Evolutionary conservation across 2,329 filamentous ascomycete genomes (phyloP).

Genomic region (Akanthomyces dipterigenus): DNA sequence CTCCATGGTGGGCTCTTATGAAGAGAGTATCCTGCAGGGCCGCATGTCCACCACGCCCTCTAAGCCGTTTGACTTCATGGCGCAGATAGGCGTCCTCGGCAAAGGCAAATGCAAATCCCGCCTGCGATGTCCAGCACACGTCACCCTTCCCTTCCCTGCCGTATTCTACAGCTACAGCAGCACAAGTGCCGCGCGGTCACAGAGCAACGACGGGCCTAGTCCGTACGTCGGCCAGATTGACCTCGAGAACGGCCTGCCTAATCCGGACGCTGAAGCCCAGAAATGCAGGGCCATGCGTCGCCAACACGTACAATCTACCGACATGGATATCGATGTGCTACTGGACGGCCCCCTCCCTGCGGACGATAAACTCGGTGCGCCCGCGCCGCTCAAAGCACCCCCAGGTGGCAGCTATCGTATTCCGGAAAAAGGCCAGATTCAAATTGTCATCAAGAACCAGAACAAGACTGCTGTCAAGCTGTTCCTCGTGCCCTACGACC

Average conservation of each 20-base stretch:
- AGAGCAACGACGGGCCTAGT: slow-evolving; percentile 77
- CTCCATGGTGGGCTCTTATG: slow-evolving; percentile 95
- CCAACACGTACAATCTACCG: slow-evolving; percentile 35
- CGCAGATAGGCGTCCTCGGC: slow-evolving; percentile 90
- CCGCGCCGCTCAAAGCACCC: slow-evolving; percentile 49
- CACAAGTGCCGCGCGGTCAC: slow-evolving; percentile 55
- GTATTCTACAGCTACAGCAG: slow-evolving; percentile 91
- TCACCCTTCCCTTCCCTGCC: slow-evolving; percentile 83
- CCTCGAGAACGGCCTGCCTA: slow-evolving; percentile 70
- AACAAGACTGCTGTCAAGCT: slow-evolving; percentile 98
- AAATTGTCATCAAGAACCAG: slow-evolving; percentile 96
- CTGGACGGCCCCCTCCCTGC: slow-evolving; percentile 16
- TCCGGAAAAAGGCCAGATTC: slow-evolving; percentile 85
- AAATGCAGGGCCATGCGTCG: slow-evolving; percentile 55
- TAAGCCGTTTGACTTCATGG: slow-evolving; percentile 84
- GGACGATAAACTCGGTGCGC: slow-evolving; percentile 17
- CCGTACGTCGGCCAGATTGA: slow-evolving; percentile 94
- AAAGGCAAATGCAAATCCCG: slow-evolving; percentile 82
- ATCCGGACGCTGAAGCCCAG: slow-evolving; percentile 39
- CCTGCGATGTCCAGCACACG: slow-evolving; percentile 80
- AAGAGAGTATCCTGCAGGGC: slow-evolving; percentile 90
- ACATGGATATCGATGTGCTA: slow-evolving; percentile 20
- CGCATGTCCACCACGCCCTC: slow-evolving; percentile 96
- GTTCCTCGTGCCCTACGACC: slow-evolving; percentile 87
- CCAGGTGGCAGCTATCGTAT: slow-evolving; percentile 90